Evolutionary conservation across 768 basidiomycete species (phyloP), one percentile per base, ranked within the genome.

Genomic region (Termitomyces sp.): DNA sequence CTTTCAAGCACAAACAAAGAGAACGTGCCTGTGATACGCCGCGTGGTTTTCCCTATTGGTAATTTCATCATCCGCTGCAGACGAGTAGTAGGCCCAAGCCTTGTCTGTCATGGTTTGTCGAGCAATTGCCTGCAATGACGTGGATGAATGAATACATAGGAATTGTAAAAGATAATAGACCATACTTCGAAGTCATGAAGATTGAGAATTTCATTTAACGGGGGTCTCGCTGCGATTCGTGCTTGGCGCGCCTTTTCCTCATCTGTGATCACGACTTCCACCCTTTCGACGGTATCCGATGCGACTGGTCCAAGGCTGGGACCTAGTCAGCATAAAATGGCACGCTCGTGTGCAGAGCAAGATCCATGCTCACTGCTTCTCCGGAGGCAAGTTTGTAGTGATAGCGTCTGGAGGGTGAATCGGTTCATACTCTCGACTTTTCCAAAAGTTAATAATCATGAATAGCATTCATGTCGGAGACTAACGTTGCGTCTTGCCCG

Each of bases 71-170:
- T 98, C 96, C 7, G 96, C 87, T 17, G 94, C 95, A n/a, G 92
- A 95, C 0, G 90, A 93, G 66, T 98, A 95, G 69, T 95, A 95
- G 5, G 95, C 95, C 95, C 95, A 98, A 0, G 92, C 92, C 68
- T 92, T 92, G 34, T 89, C 86, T 2, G 85, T 74, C 77, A 98
- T 86, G 11, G 91, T 87, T 63, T 77, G 77, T 69, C 82, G 89
- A 9, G 93, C 95, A 52, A 98, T 86, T 17, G 89, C 82, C 91
- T 93, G 56, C 25, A n/a, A 40, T 31, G 50, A 64, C 53, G 65
- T 41, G 38, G 49, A n/a, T 29, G 11, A 40, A 19, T 51, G 2
- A n/a, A 51, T 17, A n/a, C 35, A 50, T n/a, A 25, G 27, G 21
- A 31, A 44, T 19, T 46, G 12, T 16, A 40, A 7, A n/a, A 31